Percentiles rank a stretch among this genome's conserved stretches.
These are phyloP conservation scores for Daldinia decipiens DNA, from an alignment of 495 filamentous ascomycete species.

Conservation along the genomic window DNA sequence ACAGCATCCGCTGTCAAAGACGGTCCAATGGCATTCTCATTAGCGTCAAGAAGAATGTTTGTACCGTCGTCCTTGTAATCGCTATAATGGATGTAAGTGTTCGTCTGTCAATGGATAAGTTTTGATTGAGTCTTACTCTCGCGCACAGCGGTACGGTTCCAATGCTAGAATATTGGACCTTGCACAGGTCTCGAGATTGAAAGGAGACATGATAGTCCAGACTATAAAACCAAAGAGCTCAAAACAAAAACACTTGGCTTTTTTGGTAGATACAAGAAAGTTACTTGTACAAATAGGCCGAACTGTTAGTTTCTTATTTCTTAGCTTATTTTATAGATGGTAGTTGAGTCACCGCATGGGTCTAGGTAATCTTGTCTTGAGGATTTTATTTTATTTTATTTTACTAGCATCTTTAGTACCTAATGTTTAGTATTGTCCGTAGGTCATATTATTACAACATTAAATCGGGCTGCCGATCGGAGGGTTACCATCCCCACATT, in stretches of 20 bases:
- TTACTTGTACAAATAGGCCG: neutral
- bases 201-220: slow-evolving; percentile 59
- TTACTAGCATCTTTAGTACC: slow-evolving; percentile 7
- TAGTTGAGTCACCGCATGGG: slow-evolving; percentile 8
- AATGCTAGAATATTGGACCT: slow-evolving; percentile 84
- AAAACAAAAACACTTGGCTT: neutral
- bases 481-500: slow-evolving; percentile 19
- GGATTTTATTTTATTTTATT: neutral
- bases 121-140: slow-evolving; percentile 70
- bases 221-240: slow-evolving; percentile 1
- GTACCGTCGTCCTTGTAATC: slow-evolving; percentile 99
- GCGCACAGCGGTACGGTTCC: slow-evolving; percentile 84
- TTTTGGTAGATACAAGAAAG: neutral
- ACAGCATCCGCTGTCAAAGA: slow-evolving; percentile 53
- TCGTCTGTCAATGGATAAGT: neutral
- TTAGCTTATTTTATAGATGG: slow-evolving; percentile 1
- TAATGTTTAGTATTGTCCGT: slow-evolving; percentile 7
- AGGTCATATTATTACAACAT: slow-evolving; percentile 25
- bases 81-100: slow-evolving; percentile 60
- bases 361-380: neutral
- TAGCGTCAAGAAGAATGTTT: slow-evolving; percentile 96
- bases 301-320: neutral
- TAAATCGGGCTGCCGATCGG: slow-evolving; percentile 44
- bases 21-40: slow-evolving; percentile 96
- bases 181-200: slow-evolving; percentile 82